Evolutionary conservation across 192 early-diverging fungal genomes (phyloP), one percentile per base, ranked within the genome.

Genomic region (Coemansia sp.): DNA sequence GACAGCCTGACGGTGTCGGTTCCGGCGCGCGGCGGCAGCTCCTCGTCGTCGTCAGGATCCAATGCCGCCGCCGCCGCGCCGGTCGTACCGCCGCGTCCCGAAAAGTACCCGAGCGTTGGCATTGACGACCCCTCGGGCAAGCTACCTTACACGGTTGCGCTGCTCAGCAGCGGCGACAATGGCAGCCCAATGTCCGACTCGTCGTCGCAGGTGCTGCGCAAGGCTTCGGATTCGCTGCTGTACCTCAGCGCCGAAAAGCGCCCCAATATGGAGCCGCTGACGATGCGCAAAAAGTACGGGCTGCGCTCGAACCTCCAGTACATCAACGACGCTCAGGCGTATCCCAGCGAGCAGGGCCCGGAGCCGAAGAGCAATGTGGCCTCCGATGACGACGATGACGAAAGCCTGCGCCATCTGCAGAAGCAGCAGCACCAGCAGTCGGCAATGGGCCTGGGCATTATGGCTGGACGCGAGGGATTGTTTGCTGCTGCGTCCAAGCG

Each of bases 261-360:
- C 32, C 73, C 73, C 9, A 69, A 65, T 36, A 60, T 64, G 27
- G 66, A 64, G 73, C 73, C 65, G 21, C 53, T 65, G 45, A 62
- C 73, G 5, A 64, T 65, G 61, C 67, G 73, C 57, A 76, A 76
- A 50, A 76, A 76, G 48, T 76, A 76, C 55, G 73, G 73, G 5
- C 43, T 76, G 45, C 73, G 73, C 36, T 31, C 58, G 20, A 76
- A 76, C 45, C 30, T 76, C 26, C 73, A 76, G 58, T 65, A 76
- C 40, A 22, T 69, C 51, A 56, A 53, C 51, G 53, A 50, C 36
- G 30, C 52, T 5, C 61, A 64, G 14, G 42, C 31, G 10, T 29
- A 53, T 39, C 35, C 43, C 14, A 35, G 19, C 19, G 70, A 67
- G 11, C 64, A 59, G 45, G 64, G 71, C 1, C 60, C 55, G 2